Evolutionary conservation across 2,329 filamentous ascomycete genomes (phyloP), one percentile per base, ranked within the genome.

Genomic region (Trichoderma afroharzianum): DNA sequence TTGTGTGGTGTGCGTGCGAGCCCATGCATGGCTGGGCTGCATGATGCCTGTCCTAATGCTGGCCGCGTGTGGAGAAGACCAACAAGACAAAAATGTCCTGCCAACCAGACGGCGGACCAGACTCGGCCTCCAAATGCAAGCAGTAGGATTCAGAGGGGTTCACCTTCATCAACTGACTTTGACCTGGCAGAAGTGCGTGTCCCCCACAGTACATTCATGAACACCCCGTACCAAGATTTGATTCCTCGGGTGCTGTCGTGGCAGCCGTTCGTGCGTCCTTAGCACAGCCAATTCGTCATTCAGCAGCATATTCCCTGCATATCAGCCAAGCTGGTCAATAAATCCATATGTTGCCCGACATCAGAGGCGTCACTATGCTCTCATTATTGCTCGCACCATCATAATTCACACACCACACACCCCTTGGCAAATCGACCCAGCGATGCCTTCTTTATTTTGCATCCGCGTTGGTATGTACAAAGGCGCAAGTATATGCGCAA

Each of bases 261-360:
- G 57, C 66, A 62, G 66, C 53, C 39, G 66, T 55, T 68, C 55
- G 57, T 68, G 66, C 66, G 39, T 36, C 28, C 47, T n/a, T 68
- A 62, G 66, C 66, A 68, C 57, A 28, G 57, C 66, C 57, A 62
- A 61, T 53, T 70, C 68, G 68, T 70, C 68, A 70, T 70, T 57
- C 68, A 43, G 68, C 68, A 68, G 66, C 55, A 15, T 21, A 43
- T 33, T 50, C 26, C 28, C 55, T 68, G 66, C 66, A 68, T 53
- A 50, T 50, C 57, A 68, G 26, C 21, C 66, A 68, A 50, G 12
- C 8, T 61, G 66, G 55, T 50, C 66, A 15, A 43, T 33, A 21
- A 61, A 26, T 36, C 11, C 24, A 28, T 47, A 50, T 50, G 66
- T 68, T 68, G 57, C 36, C 66, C 66, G 57, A 61, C 57, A 55